These are phyloP conservation scores for Fusarium torreyae DNA, from an alignment of 2,329 filamentous ascomycete genomes.

Conservation along the genomic window DNA sequence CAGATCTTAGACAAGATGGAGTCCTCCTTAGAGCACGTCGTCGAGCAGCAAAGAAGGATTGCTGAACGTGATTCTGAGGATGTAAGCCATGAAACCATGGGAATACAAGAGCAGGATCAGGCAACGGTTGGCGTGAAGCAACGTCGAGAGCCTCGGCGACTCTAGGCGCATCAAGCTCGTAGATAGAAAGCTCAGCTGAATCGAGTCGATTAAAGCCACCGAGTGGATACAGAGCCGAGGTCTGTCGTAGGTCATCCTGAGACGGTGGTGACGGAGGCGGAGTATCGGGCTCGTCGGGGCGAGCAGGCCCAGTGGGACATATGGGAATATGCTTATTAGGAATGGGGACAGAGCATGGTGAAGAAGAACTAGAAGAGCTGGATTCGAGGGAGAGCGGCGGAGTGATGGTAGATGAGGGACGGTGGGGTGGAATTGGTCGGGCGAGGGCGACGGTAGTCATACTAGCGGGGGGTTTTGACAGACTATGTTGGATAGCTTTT, in stretches of 20 bases:
- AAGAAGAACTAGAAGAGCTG: conserved; percentile 41
- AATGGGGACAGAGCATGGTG: conserved; percentile 63
- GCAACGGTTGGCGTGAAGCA: conserved; percentile 83
- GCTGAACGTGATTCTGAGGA: conserved; percentile 88
- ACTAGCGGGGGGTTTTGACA: conserved; percentile 23
- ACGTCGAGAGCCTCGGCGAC: conserved; percentile 83
- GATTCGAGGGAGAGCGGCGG: conserved; percentile 60
- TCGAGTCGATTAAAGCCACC: conserved; percentile 69
- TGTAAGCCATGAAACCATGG: conserved; percentile 97
- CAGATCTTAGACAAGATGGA: conserved; percentile 78
- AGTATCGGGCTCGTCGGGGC: conserved; percentile 68
- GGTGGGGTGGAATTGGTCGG: conserved; percentile 63
- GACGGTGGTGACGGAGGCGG: conserved; percentile 79
- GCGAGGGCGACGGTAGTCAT: conserved; percentile 72
- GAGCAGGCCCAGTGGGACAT: conserved; percentile 83
- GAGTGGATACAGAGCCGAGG: conserved; percentile 83
- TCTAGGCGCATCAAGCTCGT: conserved; percentile 78
- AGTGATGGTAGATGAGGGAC: conserved; percentile 60
- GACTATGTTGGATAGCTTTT: conserved; percentile 23
- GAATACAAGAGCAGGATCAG: conserved; percentile 88
- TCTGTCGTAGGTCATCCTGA: conserved; percentile 67
- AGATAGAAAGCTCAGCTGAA: conserved; percentile 73
- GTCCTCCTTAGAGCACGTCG: conserved; percentile 80
- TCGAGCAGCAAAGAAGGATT: conserved; percentile 88
- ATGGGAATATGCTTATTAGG: conserved; percentile 94